A percentile compares a stretch with the other conserved stretches of the same genome.
phyloP scores from a whole-genome alignment of 257 asterid species.

The Jaltomata sinuosa region DNA sequence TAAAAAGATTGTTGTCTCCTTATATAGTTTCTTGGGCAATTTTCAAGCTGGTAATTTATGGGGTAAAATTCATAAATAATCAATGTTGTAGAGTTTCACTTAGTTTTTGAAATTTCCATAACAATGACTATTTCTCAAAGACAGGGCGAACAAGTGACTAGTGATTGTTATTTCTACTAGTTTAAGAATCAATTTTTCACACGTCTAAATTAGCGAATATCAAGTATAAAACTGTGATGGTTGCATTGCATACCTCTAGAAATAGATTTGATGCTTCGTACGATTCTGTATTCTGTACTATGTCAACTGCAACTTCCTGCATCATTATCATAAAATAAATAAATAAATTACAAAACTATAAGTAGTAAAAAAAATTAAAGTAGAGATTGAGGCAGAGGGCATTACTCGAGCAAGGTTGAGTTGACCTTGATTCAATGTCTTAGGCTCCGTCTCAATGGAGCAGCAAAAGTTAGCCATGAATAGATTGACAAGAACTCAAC shows the following conservation, averaged over 20 bases:
- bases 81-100: background rate
- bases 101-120: background rate
- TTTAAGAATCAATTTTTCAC: background rate
- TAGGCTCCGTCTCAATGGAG: conserved; percentile 69
- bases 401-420: conserved; percentile 46
- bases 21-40: background rate
- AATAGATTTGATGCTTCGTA: conserved; percentile 29
- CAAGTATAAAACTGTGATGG: background rate
- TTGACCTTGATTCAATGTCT: conserved; percentile 53
- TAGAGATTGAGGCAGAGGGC: background rate
- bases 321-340: background rate
- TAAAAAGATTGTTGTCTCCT: too few species aligned
- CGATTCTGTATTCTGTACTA: conserved; percentile 37
- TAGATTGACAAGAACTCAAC: background rate
- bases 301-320: conserved; percentile 71
- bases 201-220: background rate
- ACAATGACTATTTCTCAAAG: background rate
- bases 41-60: background rate
- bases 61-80: background rate
- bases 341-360: background rate
- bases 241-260: conserved; percentile 22
- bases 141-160: background rate
- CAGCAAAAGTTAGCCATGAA: conserved; percentile 65
- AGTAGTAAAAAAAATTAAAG: background rate
- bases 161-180: background rate